Evolutionary conservation across 176 grass and related monocot species (phyloP).

Genomic region (Alopecurus myosuroides): DNA sequence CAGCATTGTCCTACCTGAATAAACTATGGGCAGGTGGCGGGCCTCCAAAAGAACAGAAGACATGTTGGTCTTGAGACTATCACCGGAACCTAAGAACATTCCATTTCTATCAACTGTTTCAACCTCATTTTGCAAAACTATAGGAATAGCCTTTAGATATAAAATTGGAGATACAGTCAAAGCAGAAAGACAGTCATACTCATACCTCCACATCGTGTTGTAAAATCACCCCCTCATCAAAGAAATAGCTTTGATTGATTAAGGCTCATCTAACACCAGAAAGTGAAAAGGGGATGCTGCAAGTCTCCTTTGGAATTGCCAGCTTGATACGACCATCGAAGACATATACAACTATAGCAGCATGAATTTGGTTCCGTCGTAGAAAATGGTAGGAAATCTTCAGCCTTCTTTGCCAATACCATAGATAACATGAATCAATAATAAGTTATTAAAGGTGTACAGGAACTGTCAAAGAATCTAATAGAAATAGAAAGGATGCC

Average conservation of each 20-base stretch:
- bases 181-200: not conserved
- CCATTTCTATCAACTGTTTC: constrained; percentile 2
- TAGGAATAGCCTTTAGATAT: too few species aligned
- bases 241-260: constrained; percentile 48
- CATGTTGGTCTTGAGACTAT: constrained; percentile 83
- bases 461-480: not conserved
- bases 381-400: constrained; percentile 90
- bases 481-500: not conserved
- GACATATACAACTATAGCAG: constrained; percentile 89
- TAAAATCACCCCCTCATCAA: constrained; percentile 61
- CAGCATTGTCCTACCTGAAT: too few species aligned
- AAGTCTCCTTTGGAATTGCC: not conserved
- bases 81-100: constrained; percentile 83
- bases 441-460: not conserved
- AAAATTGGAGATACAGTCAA: not conserved
- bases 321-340: constrained; percentile 82
- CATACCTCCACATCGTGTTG: constrained; percentile 67
- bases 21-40: too few species aligned
- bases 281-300: not conserved
- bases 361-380: constrained; percentile 64
- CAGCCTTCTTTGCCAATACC: constrained; percentile 79
- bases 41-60: constrained; percentile 71
- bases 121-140: too few species aligned
- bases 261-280: constrained; percentile 44
- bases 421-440: constrained; percentile 3